phyloP scores from a whole-genome alignment of 129 eudicot species.

The Pulicaria dysenterica region DNA sequence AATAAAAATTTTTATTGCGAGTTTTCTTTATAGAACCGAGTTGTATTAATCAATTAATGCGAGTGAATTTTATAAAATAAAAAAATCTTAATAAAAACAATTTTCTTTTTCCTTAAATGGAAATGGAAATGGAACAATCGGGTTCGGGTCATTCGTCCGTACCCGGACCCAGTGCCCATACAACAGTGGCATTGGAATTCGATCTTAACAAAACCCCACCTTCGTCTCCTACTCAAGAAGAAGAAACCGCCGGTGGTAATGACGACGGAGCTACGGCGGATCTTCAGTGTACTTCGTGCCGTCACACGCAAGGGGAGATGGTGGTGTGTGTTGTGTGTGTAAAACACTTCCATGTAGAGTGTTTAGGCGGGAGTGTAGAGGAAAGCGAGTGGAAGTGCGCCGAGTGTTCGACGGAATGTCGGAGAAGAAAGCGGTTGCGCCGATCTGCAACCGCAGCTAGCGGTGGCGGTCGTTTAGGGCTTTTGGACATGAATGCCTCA shows the following conservation, averaged over 20 bases:
- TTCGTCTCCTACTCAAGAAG: conserved; percentile 31
- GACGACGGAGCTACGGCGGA: conserved; percentile 21
- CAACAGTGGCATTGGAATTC: conserved; percentile 27
- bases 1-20: no score
- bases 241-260: conserved; percentile 14
- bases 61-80: neutral
- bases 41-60: neutral
- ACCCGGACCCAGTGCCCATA: conserved; percentile 20
- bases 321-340: conserved; percentile 33
- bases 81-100: neutral
- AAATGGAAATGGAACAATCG: neutral
- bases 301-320: conserved; percentile 23
- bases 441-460: conserved; percentile 11
- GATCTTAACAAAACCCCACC: conserved; percentile 58
- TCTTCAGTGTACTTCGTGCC: conserved; percentile 14
- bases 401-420: conserved; percentile 35
- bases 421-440: conserved; percentile 19
- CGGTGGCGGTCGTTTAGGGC: conserved; percentile 30
- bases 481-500: conserved; percentile 31
- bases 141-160: conserved; percentile 20
- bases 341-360: conserved; percentile 32
- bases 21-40: neutral
- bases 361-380: conserved; percentile 18
- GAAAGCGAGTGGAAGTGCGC: conserved; percentile 33
- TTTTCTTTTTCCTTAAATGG: neutral